These are phyloP conservation scores for Sanghuangporus baumii DNA, from an alignment of 1,284 basidiomycete genomes.

Conservation along the genomic window DNA sequence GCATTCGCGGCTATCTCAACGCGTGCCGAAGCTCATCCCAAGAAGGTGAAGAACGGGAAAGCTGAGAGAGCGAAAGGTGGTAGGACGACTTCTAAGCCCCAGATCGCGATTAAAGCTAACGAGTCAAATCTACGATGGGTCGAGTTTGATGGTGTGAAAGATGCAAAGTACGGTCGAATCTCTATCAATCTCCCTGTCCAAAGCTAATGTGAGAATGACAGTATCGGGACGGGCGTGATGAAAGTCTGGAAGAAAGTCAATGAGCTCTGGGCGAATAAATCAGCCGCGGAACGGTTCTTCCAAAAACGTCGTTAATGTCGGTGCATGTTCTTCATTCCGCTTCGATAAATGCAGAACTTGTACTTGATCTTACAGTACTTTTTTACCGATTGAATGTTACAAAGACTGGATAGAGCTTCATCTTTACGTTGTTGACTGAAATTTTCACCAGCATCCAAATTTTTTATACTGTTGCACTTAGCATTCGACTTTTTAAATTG, in stretches of 20 bases:
- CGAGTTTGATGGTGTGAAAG: conserved; percentile 21
- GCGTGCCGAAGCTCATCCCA: not conserved
- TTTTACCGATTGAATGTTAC: too few relatives aligned
- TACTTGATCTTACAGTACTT: too few relatives aligned
- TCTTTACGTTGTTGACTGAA: too few relatives aligned
- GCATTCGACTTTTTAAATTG: too few relatives aligned
- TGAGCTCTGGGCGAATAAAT: conserved; percentile 6
- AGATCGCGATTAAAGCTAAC: not conserved
- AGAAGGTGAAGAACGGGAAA: conserved; percentile 6
- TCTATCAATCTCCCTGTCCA: not conserved
- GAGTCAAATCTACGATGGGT: conserved; percentile 24
- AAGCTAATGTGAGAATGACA: conserved; percentile 22
- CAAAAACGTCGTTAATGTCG: not conserved
- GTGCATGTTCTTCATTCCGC: not conserved
- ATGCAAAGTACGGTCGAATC: conserved; percentile 25
- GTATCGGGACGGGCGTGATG: conserved; percentile 55
- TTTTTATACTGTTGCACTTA: too few relatives aligned
- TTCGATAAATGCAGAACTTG: too few relatives aligned
- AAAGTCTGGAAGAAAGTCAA: conserved; percentile 48
- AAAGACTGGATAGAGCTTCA: too few relatives aligned
- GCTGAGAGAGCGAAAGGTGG: conserved; percentile 10
- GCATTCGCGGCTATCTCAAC: conserved; percentile 15
- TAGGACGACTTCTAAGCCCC: not conserved
- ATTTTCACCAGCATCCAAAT: too few relatives aligned
- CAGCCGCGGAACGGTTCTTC: not conserved